phyloP scores from a whole-genome alignment of 495 filamentous ascomycete genomes.

The Podospora pseudopauciseta region DNA sequence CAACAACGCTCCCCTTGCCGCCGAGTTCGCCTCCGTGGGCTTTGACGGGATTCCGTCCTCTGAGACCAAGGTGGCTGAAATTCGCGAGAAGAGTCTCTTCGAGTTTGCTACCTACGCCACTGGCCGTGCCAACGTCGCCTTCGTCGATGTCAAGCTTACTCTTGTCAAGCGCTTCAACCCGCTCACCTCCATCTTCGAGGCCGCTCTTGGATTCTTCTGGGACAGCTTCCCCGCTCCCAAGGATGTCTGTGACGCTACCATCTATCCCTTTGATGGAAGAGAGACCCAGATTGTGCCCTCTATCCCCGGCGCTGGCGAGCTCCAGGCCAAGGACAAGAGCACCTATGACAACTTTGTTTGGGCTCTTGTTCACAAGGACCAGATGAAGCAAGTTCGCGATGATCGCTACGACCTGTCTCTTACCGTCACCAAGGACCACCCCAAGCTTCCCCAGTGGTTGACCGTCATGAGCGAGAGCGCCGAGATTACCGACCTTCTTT shows the following conservation, averaged over 20 bases:
- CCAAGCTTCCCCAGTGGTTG: slow-evolving; percentile 85
- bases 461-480: slow-evolving; percentile 96
- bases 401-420: slow-evolving; percentile 94
- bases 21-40: slow-evolving; percentile 88
- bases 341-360: slow-evolving; percentile 88
- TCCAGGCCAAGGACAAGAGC: slow-evolving; percentile 62
- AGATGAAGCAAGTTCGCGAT: slow-evolving; percentile 83
- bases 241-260: slow-evolving; percentile 68
- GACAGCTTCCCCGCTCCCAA: slow-evolving; percentile 61
- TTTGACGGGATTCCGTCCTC: slow-evolving; percentile 52
- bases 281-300: slow-evolving; percentile 68
- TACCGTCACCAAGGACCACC: slow-evolving; percentile 84
- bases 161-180: slow-evolving; percentile 91
- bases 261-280: slow-evolving; percentile 88
- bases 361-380: slow-evolving; percentile 91
- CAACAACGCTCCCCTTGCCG: slow-evolving; percentile 63
- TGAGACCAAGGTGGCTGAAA: slow-evolving; percentile 39
- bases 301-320: slow-evolving; percentile 53
- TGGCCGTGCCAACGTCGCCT: slow-evolving; percentile 89
- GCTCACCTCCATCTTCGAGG: slow-evolving; percentile 64
- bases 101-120: slow-evolving; percentile 90
- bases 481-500: slow-evolving; percentile 83
- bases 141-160: slow-evolving; percentile 76
- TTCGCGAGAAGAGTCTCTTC: slow-evolving; percentile 79
- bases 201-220: slow-evolving; percentile 68